Base-by-base conservation (phyloP, 192 early-diverging fungal species). In the Coemansia sp. region DNA sequence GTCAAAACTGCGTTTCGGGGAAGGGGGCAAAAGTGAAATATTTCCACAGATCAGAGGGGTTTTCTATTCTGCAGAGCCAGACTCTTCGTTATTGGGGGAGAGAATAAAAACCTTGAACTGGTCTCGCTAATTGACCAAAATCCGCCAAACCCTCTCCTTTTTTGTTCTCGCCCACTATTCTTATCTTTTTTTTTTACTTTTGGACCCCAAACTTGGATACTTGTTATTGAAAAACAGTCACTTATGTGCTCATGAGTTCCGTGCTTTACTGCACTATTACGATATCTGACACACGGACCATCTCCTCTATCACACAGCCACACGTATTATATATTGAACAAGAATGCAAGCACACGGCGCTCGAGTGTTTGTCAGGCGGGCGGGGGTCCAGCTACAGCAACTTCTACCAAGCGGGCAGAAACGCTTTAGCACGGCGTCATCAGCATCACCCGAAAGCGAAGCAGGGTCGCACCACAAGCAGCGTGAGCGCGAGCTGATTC, bases 401-500 rank as follows among this genome's bases (percentile, higher is more conserved):
- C 31, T 34, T 34, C 4, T 34, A 8, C 31, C 31, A 34, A 34
- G 31, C 31, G 31, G 31, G 8, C 31, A 34, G 31, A 34, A 34
- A 8, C 8, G 22, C 21, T 55, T 55, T 26, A 64, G 62, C 62
- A 64, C 23, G 23, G 62, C 23, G 3, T 53, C 62, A 25, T 52
- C 62, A 1, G 23, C n/a, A 14, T 9, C 28, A 22, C 42, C 58
- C 6, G 40, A 26, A 34, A 57, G 34, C 55, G 55, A 57, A 36
- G 6, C 55, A 23, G 23, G 40, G 40, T 14, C 40, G 34, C 36
- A 28, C 14, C 61, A 55, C 38, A 54, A 42, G 19, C 62, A 65
- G 9, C 71, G 74, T 50, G 64, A 72, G 55, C 73, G 80, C 8
- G 80, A 82, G 26, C 68, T 82, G 51, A 82, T 82, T 26, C 65